A percentile compares a stretch with the other conserved stretches of the same genome.
phyloP scores from a whole-genome alignment of 345 rosid genomes.

The Excoecaria cochinchinensis region DNA sequence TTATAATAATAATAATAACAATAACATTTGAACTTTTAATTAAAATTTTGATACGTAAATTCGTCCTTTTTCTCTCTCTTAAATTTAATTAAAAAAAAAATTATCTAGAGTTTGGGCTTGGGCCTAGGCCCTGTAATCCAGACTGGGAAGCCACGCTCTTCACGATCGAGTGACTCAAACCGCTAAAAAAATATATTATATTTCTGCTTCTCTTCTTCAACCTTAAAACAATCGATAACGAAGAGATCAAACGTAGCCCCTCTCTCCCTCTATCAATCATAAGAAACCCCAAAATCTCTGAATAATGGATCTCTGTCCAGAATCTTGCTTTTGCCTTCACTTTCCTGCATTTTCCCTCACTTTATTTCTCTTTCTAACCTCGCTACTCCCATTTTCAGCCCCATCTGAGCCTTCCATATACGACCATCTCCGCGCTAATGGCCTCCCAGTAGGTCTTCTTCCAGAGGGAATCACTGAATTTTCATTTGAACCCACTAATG shows the following conservation, averaged over 20 bases:
- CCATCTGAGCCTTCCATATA: constrained; percentile 13
- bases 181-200: too few relatives aligned
- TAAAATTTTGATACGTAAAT: too few relatives aligned
- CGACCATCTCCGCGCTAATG: constrained; percentile 24
- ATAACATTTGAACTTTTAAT: too few relatives aligned
- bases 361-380: constrained; percentile 1
- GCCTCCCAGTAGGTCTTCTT: constrained; percentile 30
- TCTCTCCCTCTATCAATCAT: not conserved
- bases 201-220: not conserved
- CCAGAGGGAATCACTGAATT: constrained; percentile 29
- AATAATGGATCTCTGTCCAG: constrained; percentile 14
- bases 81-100: too few relatives aligned
- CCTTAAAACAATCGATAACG: not conserved
- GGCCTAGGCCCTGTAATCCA: not conserved
- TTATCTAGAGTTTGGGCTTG: not conserved
- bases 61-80: too few relatives aligned
- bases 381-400: not conserved
- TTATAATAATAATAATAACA: too few relatives aligned
- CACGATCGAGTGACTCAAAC: not conserved
- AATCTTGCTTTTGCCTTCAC: constrained; percentile 1
- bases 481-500: constrained; percentile 20
- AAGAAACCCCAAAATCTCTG: not conserved
- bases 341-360: not conserved
- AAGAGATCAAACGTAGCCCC: not conserved
- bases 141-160: not conserved